Evolutionary conservation across 306 rosid species (phyloP).

Genomic region (Styphnolobium japonicum): DNA sequence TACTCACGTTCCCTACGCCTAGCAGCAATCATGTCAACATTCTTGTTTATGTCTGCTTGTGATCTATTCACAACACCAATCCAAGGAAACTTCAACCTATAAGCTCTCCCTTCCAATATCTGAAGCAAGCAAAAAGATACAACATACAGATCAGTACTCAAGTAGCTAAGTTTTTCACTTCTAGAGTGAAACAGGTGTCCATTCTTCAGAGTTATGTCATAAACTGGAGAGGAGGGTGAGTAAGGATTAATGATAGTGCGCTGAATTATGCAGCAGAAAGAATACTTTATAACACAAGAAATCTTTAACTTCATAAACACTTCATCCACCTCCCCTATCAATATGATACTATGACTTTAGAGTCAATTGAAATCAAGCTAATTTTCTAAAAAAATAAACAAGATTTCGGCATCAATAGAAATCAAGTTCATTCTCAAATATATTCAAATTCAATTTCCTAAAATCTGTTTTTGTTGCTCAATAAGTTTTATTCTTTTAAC

Average conservation of each 20-base stretch:
- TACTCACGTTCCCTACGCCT: constrained; percentile 92
- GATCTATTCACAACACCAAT: constrained; percentile 95
- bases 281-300: not conserved
- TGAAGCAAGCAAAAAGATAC: constrained; percentile 34
- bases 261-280: not conserved
- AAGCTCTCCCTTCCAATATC: constrained; percentile 85
- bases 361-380: not conserved
- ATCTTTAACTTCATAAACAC: not conserved
- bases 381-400: constrained; percentile 15
- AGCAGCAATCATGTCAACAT: constrained; percentile 98
- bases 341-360: not conserved
- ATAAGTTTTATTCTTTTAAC: not conserved
- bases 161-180: not conserved
- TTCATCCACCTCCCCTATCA: not conserved
- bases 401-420: not conserved
- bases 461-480: not conserved
- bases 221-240: not conserved
- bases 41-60: constrained; percentile 88
- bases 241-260: not conserved
- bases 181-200: not conserved
- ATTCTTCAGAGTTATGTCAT: not conserved
- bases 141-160: not conserved
- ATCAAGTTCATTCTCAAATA: not conserved
- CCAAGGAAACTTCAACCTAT: constrained; percentile 86
- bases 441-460: not conserved